Percentiles rank a stretch among this genome's conserved stretches.
Conservation (phyloP, 2,329 filamentous ascomycete species). For the Phoma sp. region DNA sequence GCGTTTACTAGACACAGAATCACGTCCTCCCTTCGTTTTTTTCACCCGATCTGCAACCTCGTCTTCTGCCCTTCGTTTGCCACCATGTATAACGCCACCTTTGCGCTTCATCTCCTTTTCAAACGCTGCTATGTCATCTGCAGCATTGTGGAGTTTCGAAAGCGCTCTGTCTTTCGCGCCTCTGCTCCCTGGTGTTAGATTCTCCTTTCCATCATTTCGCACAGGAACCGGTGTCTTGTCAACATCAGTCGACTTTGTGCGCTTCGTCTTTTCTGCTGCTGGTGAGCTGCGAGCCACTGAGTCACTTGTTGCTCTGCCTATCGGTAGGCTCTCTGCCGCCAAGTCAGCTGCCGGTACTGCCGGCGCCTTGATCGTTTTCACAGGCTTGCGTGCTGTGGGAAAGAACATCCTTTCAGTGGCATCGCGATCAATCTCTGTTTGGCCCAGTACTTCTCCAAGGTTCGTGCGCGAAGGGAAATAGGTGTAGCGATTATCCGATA, state of each 20-base stretch:
- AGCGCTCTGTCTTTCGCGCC: constrained; percentile 88
- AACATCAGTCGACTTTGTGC: constrained; percentile 32
- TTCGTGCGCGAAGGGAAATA: constrained; percentile 91
- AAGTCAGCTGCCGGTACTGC: constrained; percentile 24
- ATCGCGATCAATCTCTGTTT: constrained; percentile 80
- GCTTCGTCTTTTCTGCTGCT: constrained; percentile 33
- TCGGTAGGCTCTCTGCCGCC: constrained; percentile 30
- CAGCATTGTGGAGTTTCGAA: constrained; percentile 77
- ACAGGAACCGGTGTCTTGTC: constrained; percentile 61
- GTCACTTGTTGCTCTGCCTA: constrained; percentile 24
- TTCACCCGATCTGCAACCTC: constrained; percentile 47
- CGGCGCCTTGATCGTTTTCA: constrained; percentile 31
- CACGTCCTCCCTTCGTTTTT: constrained; percentile 36
- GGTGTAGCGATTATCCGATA: constrained; percentile 78
- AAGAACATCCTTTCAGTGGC: constrained; percentile 75
- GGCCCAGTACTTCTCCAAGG: constrained; percentile 88
- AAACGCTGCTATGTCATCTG: constrained; percentile 85
- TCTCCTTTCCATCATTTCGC: constrained; percentile 72
- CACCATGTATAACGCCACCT: constrained; percentile 69
- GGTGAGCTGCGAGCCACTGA: constrained; percentile 35
- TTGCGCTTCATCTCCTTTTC: constrained; percentile 91
- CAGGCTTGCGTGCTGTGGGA: constrained; percentile 33
- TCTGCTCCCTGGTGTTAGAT: constrained; percentile 81
- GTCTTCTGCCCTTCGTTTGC: constrained; percentile 47
- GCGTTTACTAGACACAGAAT: constrained; percentile 54